Percentiles rank a stretch among this genome's conserved stretches.
phyloP scores from a whole-genome alignment of 2,329 filamentous ascomycete species.

The Leptodontidium sp. region DNA sequence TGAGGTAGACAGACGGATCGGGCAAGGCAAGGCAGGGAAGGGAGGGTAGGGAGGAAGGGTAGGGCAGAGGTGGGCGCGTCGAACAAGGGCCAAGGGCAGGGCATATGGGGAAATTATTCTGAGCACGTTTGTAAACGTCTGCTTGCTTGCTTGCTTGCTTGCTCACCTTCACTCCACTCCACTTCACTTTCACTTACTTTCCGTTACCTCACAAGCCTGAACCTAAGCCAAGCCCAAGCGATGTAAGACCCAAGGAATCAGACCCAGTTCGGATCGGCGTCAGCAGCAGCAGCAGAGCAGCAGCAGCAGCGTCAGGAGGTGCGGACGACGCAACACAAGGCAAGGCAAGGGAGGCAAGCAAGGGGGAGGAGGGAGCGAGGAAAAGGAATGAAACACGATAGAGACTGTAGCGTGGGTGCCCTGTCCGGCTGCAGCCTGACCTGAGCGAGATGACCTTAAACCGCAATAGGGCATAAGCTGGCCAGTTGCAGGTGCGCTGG shows the following conservation, averaged over 20 bases:
- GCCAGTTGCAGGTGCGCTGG: background rate
- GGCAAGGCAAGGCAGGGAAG: too few species aligned
- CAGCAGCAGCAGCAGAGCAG: slow-evolving; percentile 12
- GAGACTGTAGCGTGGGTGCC: slow-evolving; percentile 42
- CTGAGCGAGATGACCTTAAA: slow-evolving; percentile 26
- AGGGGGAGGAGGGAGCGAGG: slow-evolving; percentile 37
- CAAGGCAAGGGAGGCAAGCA: background rate
- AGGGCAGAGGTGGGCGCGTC: background rate
- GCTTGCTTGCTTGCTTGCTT: background rate
- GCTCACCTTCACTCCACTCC: background rate
- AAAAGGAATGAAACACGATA: slow-evolving; percentile 44
- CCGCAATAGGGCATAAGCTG: slow-evolving; percentile 26
- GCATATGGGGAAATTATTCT: slow-evolving; percentile 43
- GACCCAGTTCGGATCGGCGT: slow-evolving; percentile 38
- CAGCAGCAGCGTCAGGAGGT: slow-evolving; percentile 8
- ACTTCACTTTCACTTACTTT: too few species aligned
- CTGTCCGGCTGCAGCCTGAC: slow-evolving; percentile 32
- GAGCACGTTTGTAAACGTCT: background rate
- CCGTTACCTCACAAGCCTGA: background rate
- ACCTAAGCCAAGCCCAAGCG: background rate
- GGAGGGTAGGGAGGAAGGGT: background rate
- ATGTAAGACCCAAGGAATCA: slow-evolving; percentile 11
- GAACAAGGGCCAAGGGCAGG: slow-evolving; percentile 16
- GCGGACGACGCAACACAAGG: slow-evolving; percentile 29
- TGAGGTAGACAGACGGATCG: too few species aligned